phyloP scores from a whole-genome alignment of 2,329 filamentous ascomycete species.

The Talaromyces islandicus region DNA sequence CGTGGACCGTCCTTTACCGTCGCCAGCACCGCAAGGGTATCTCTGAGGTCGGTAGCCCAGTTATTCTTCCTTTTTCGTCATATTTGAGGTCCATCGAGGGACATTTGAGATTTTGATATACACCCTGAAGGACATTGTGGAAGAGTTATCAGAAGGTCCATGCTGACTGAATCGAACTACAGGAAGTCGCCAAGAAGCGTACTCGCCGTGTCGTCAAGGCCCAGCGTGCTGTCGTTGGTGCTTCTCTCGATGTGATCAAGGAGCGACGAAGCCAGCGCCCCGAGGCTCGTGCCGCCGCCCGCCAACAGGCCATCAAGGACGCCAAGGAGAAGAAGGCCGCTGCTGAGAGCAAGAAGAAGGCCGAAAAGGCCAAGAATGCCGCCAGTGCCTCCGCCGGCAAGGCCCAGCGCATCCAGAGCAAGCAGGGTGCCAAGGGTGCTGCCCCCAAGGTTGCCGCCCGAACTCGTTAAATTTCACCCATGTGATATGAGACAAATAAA shows the following conservation, averaged over 20 bases:
- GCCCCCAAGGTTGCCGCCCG: slow-evolving; percentile 78
- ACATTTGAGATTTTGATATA: slow-evolving; percentile 1
- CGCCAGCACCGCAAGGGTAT: slow-evolving; percentile 99
- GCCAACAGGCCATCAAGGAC: slow-evolving; percentile 86
- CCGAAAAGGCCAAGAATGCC: slow-evolving; percentile 95
- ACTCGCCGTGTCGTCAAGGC: slow-evolving; percentile 96
- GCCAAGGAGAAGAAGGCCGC: slow-evolving; percentile 98
- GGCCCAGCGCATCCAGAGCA: slow-evolving; percentile 76
- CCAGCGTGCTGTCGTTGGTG: slow-evolving; percentile 98
- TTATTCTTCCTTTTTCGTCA: slow-evolving; percentile 7
- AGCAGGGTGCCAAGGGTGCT: slow-evolving; percentile 94
- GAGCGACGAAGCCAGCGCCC: slow-evolving; percentile 93
- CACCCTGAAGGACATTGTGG: not conserved
- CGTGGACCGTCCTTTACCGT: slow-evolving; percentile 97
- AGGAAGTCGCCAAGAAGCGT: slow-evolving; percentile 99
- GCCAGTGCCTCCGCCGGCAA: slow-evolving; percentile 69
- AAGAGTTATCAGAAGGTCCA: not conserved
- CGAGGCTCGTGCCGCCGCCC: slow-evolving; percentile 89
- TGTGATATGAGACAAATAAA: not conserved
- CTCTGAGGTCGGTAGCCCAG: slow-evolving; percentile 77
- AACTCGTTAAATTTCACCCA: slow-evolving; percentile 61
- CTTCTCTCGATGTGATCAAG: slow-evolving; percentile 99
- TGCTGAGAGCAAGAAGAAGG: slow-evolving; percentile 89
- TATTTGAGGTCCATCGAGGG: not conserved
- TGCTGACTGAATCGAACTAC: slow-evolving; percentile 28